Percentiles rank a stretch among this genome's conserved stretches.
Evolutionary conservation across 768 basidiomycete species (phyloP).

Genomic region (Candolleomyces aberdarensis): DNA sequence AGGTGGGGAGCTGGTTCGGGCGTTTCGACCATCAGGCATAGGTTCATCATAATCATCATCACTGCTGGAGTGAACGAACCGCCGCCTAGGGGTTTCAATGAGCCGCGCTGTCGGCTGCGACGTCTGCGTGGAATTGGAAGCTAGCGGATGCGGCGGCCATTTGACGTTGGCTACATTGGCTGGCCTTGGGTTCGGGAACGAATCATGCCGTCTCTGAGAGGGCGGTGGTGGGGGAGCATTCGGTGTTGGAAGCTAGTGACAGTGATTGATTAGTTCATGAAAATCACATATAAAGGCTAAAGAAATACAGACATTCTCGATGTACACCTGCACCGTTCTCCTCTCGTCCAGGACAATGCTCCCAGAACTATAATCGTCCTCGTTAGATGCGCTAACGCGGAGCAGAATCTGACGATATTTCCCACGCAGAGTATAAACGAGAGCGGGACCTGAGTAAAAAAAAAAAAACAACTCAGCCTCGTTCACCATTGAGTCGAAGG

Average conservation of each 20-base stretch:
- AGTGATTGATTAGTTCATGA: not conserved
- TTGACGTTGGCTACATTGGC: too few relatives aligned
- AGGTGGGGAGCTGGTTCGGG: too few relatives aligned
- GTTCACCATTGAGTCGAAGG: not conserved
- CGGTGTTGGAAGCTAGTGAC: constrained; percentile 30
- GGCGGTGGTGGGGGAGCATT: constrained; percentile 21
- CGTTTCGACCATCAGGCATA: too few relatives aligned
- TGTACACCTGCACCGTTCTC: constrained; percentile 52
- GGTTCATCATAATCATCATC: too few relatives aligned
- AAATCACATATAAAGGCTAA: not conserved
- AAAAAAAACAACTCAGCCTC: not conserved
- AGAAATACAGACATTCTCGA: constrained; percentile 50
- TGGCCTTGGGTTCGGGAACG: constrained; percentile 1
- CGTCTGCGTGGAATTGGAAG: too few relatives aligned
- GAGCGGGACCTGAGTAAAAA: constrained; percentile 52
- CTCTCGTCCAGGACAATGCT: constrained; percentile 54
- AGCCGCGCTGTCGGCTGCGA: too few relatives aligned
- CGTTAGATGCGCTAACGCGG: constrained; percentile 52
- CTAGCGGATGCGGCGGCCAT: too few relatives aligned
- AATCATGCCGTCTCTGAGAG: not conserved
- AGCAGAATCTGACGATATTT: constrained; percentile 69
- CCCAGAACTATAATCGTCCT: constrained; percentile 48
- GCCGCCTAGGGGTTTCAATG: too few relatives aligned
- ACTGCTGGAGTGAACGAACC: too few relatives aligned
- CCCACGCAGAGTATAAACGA: constrained; percentile 62